These are phyloP conservation scores for Malus sylvestris DNA, from an alignment of 306 rosid genomes.

Conservation along the genomic window DNA sequence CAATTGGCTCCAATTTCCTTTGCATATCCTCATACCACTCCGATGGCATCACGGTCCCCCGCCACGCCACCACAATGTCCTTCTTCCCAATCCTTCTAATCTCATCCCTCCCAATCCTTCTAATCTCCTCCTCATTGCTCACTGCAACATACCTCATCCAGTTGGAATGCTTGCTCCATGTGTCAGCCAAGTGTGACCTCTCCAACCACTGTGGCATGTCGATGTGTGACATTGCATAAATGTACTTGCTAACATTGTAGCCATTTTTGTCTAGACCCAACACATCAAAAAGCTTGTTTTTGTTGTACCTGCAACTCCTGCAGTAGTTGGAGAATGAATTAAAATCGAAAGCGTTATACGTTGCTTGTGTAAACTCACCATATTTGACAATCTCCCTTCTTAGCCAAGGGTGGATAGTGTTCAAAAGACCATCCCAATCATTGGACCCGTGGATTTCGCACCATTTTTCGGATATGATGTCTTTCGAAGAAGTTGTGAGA, in stretches of 20 bases:
- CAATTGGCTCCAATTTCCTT: no score
- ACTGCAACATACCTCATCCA: conserved; percentile 62
- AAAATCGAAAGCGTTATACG: conserved; percentile 63
- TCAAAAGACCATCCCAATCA: conserved; percentile 37
- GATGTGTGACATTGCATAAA: conserved; percentile 57
- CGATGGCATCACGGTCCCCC: neutral
- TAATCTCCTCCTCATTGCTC: conserved; percentile 43
- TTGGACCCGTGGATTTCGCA: conserved; percentile 43
- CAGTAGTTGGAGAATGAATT: conserved; percentile 52
- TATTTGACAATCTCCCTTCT: conserved; percentile 60
- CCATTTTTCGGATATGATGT: conserved; percentile 44
- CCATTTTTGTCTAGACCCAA: conserved; percentile 34
- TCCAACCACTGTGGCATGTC: conserved; percentile 56
- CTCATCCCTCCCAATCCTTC: conserved; percentile 42
- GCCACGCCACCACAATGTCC: conserved; percentile 60
- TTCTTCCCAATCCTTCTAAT: no score
- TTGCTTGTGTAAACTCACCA: conserved; percentile 69
- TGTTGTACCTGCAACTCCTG: conserved; percentile 54
- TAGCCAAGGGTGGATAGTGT: conserved; percentile 50
- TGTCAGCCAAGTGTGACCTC: conserved; percentile 37
- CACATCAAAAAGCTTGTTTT: conserved; percentile 27
- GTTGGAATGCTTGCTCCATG: conserved; percentile 64
- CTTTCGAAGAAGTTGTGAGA: conserved; percentile 51
- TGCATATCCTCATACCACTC: no score
- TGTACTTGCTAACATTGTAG: conserved; percentile 38